phyloP scores from a whole-genome alignment of 2,329 filamentous ascomycete genomes.

The Colletotrichum neosansevieriae region DNA sequence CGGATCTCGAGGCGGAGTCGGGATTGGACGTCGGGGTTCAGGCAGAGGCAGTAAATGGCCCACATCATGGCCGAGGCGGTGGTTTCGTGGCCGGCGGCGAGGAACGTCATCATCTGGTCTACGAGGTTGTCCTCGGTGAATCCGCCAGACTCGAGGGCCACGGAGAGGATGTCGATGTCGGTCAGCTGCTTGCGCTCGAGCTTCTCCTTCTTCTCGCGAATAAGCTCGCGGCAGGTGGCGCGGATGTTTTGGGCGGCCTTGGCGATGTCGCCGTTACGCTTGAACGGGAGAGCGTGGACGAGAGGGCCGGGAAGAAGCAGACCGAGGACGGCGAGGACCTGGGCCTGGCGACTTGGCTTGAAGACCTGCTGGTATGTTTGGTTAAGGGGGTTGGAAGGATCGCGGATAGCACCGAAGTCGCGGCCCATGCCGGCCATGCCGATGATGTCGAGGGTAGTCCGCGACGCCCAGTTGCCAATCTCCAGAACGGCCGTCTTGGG shows the following conservation, averaged over 20 bases:
- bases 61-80: slow-evolving; percentile 82
- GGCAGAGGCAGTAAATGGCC: slow-evolving; percentile 77
- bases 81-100: slow-evolving; percentile 85
- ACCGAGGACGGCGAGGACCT: slow-evolving; percentile 67
- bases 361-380: slow-evolving; percentile 69
- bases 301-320: slow-evolving; percentile 75
- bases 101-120: slow-evolving; percentile 91
- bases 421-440: slow-evolving; percentile 77
- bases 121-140: slow-evolving; percentile 86
- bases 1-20: slow-evolving; percentile 78
- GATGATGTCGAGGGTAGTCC: slow-evolving; percentile 81
- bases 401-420: slow-evolving; percentile 75
- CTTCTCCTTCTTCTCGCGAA: slow-evolving; percentile 75
- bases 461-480: slow-evolving; percentile 69
- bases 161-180: slow-evolving; percentile 81
- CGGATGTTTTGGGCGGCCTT: slow-evolving; percentile 71
- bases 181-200: slow-evolving; percentile 59
- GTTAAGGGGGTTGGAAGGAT: slow-evolving; percentile 71
- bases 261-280: slow-evolving; percentile 75
- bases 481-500: slow-evolving; percentile 62
- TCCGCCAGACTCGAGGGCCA: slow-evolving; percentile 80
- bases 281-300: slow-evolving; percentile 73
- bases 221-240: slow-evolving; percentile 74
- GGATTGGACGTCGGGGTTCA: slow-evolving; percentile 73
- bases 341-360: slow-evolving; percentile 62